Evolutionary conservation across 1,284 basidiomycete species (phyloP).

Genomic region (Trichosporon ovoides): DNA sequence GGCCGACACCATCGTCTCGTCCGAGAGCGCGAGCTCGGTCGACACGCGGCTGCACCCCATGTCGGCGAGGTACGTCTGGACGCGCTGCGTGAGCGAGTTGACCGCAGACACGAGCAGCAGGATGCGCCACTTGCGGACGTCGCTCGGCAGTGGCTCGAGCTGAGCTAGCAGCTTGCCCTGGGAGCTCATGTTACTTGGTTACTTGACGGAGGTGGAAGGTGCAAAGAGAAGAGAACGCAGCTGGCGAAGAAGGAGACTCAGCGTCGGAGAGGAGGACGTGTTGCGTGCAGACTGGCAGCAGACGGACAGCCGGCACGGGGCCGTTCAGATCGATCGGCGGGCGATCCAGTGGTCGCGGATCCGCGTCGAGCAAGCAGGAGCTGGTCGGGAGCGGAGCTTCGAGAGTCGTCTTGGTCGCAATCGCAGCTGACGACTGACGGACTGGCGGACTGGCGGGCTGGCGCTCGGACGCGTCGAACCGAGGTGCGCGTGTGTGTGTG

Average conservation of each 20-base stretch:
- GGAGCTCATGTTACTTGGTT: slow-evolving; percentile 2
- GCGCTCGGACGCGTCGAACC: too few relatives aligned
- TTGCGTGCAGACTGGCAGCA: too few relatives aligned
- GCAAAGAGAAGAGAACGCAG: not conserved
- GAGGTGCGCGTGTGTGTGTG: too few relatives aligned
- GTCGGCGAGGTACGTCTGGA: slow-evolving; percentile 43
- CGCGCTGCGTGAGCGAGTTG: slow-evolving; percentile 50
- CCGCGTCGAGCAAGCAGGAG: too few relatives aligned
- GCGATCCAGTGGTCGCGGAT: too few relatives aligned
- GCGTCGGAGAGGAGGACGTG: not conserved
- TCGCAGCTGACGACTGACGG: too few relatives aligned
- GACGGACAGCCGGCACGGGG: too few relatives aligned
- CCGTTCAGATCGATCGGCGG: not conserved
- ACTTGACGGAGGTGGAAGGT: not conserved
- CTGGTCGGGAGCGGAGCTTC: too few relatives aligned
- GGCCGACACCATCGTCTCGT: slow-evolving; percentile 48
- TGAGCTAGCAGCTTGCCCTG: slow-evolving; percentile 14
- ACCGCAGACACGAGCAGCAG: slow-evolving; percentile 50
- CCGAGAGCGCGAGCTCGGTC: slow-evolving; percentile 47
- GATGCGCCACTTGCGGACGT: slow-evolving; percentile 35
- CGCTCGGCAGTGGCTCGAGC: slow-evolving; percentile 19
- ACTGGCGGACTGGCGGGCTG: too few relatives aligned
- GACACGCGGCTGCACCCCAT: slow-evolving; percentile 45
- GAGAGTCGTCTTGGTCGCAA: too few relatives aligned
- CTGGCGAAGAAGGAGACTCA: not conserved